A percentile compares a stretch with the other conserved stretches of the same genome.
phyloP scores from a whole-genome alignment of 2,329 filamentous ascomycete species.

The Fusarium algeriense region DNA sequence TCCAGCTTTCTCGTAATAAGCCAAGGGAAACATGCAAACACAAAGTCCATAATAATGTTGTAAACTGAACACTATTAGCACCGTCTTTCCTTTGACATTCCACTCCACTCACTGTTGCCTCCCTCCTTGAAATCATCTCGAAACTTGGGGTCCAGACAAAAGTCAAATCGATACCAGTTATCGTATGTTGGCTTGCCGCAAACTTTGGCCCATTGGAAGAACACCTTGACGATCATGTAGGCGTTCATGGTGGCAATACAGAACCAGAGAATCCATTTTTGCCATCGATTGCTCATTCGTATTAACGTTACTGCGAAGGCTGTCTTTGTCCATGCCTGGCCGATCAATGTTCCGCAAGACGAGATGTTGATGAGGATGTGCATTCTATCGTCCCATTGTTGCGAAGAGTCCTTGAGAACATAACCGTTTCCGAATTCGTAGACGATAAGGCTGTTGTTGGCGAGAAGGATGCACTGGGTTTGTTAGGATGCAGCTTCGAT shows the following conservation, averaged over 20 bases:
- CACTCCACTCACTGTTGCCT: constrained; percentile 59
- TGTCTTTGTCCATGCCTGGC: constrained; percentile 54
- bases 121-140: constrained; percentile 61
- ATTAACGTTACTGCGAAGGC: constrained; percentile 55
- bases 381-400: constrained; percentile 65
- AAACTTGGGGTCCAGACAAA: constrained; percentile 57
- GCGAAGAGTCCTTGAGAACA: constrained; percentile 52
- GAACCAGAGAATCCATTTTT: constrained; percentile 60
- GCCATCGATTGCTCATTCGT: constrained; percentile 59
- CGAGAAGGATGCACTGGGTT: constrained; percentile 55
- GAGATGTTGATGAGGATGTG: constrained; percentile 63
- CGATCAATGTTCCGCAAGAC: constrained; percentile 54
- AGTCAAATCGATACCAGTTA: constrained; percentile 61
- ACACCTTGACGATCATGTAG: constrained; percentile 60
- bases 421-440: constrained; percentile 63
- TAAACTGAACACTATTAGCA: constrained; percentile 54
- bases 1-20: constrained; percentile 61
- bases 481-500: background rate
- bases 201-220: constrained; percentile 63
- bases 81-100: accelerated
- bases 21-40: constrained; percentile 64
- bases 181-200: constrained; percentile 58
- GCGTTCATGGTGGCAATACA: constrained; percentile 63
- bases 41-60: constrained; percentile 66
- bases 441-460: constrained; percentile 60